Conservation (phyloP, 495 filamentous ascomycete species). For the Penicillium robsamsonii region DNA sequence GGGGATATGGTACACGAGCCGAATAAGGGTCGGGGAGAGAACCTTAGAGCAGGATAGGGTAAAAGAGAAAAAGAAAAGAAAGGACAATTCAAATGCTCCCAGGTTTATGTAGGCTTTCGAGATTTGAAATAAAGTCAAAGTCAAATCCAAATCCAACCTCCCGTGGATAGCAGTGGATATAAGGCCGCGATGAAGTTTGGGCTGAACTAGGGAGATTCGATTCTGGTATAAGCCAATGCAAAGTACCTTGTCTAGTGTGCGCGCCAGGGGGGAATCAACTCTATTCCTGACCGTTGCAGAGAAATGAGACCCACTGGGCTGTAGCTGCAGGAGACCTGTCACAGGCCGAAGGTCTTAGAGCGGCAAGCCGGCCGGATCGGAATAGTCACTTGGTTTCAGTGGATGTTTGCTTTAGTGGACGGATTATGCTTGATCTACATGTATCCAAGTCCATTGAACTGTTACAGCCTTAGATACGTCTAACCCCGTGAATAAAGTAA, state of each 20-base stretch:
- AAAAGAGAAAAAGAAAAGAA: not conserved
- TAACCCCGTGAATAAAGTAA: not conserved
- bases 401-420: not conserved
- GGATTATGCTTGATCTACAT: not conserved
- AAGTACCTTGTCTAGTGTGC: not conserved
- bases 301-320: not conserved
- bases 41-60: not conserved
- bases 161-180: not conserved
- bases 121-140: not conserved
- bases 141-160: not conserved
- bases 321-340: not conserved
- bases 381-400: not conserved
- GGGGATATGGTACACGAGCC: not conserved
- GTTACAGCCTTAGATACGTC: slow-evolving; percentile 9
- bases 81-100: not conserved
- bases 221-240: not conserved
- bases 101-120: not conserved
- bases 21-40: not conserved
- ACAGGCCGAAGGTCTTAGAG: not conserved
- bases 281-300: not conserved
- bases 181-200: not conserved
- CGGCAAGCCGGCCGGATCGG: slow-evolving; percentile 13
- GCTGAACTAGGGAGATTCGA: not conserved
- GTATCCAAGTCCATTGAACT: not conserved
- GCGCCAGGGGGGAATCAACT: not conserved